These are phyloP conservation scores for Pseudogymnoascus sp. DNA, from an alignment of 2,329 filamentous ascomycete species.

Conservation along the genomic window DNA sequence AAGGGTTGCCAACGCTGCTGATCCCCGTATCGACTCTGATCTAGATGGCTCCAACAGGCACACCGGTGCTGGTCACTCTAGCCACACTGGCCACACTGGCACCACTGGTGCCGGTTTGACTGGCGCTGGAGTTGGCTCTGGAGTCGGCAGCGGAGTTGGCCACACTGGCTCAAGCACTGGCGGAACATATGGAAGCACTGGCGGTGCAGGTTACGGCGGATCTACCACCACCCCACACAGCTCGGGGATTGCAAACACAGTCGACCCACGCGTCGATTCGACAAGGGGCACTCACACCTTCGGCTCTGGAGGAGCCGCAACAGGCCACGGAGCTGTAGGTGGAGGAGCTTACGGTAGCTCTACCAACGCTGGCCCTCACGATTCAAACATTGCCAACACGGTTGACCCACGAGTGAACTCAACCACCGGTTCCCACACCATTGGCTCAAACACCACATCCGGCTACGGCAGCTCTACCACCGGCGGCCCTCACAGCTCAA, in stretches of 20 bases:
- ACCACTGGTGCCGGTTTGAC: conserved; percentile 11
- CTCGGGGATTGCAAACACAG: conserved; percentile 33
- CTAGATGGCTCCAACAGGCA: not conserved
- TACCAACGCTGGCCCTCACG: conserved; percentile 29
- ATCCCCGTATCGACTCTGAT: conserved; percentile 28
- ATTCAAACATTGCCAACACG: conserved; percentile 32
- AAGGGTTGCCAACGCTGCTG: conserved; percentile 30
- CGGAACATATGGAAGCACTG: not conserved
- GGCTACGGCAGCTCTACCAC: conserved; percentile 1
- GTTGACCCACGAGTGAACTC: conserved; percentile 31
- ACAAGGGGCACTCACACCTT: conserved; percentile 32
- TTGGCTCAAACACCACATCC: conserved; percentile 6
- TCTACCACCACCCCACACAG: conserved; percentile 17
- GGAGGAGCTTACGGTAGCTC: conserved; percentile 6
- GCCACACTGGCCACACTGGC: conserved; percentile 2
- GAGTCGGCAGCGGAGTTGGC: conserved; percentile 26
- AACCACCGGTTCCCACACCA: conserved; percentile 2
- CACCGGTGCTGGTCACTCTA: not conserved
- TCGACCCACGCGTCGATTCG: conserved; percentile 44
- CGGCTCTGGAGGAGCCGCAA: not conserved
- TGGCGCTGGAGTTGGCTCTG: conserved; percentile 39
- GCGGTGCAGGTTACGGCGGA: not conserved
- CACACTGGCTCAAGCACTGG: conserved; percentile 13
- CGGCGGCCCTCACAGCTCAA: conserved; percentile 16
- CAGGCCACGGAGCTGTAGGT: not conserved